A percentile compares a stretch with the other conserved stretches of the same genome.
phyloP scores from a whole-genome alignment of 306 rosid genomes.

The Neltuma alba region DNA sequence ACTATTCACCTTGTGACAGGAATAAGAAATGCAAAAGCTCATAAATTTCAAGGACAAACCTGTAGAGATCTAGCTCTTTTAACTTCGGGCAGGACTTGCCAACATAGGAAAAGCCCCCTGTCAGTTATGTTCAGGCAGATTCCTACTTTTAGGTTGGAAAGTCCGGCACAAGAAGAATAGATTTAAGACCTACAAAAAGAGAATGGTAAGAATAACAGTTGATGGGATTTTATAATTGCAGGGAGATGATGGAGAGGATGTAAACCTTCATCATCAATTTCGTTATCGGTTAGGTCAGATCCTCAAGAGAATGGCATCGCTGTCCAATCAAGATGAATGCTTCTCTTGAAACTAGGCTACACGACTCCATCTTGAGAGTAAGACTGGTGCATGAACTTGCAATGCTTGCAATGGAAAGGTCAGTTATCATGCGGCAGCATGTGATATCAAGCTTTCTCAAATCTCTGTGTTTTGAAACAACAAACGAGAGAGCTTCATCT shows the following conservation, averaged over 20 bases:
- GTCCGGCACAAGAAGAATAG: constrained; percentile 75
- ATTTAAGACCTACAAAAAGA: constrained; percentile 64
- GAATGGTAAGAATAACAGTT: constrained; percentile 39
- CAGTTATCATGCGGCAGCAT: constrained; percentile 88
- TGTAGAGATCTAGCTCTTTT: constrained; percentile 81
- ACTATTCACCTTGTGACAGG: constrained; percentile 18
- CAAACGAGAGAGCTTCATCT: constrained; percentile 71
- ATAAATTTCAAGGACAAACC: constrained; percentile 53
- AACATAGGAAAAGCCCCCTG: constrained; percentile 61
- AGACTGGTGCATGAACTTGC: constrained; percentile 70
- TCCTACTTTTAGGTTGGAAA: constrained; percentile 78
- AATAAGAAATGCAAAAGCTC: constrained; percentile 7
- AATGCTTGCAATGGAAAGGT: constrained; percentile 63
- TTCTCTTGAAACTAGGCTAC: constrained; percentile 71
- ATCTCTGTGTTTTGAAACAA: constrained; percentile 78
- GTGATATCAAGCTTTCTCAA: constrained; percentile 89
- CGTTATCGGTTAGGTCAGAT: constrained; percentile 94
- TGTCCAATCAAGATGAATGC: constrained; percentile 77
- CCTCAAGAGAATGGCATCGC: constrained; percentile 67
- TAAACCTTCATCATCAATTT: constrained; percentile 87
- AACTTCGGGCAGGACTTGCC: constrained; percentile 77
- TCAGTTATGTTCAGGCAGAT: constrained; percentile 89
- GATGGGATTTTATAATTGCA: constrained; percentile 24
- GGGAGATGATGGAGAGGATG: constrained; percentile 4
- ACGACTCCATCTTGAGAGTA: constrained; percentile 92